Evolutionary conservation across 1,139 yeast genomes (phyloP), one percentile per base, ranked within the genome.

Genomic region (Diutina siamensis): DNA sequence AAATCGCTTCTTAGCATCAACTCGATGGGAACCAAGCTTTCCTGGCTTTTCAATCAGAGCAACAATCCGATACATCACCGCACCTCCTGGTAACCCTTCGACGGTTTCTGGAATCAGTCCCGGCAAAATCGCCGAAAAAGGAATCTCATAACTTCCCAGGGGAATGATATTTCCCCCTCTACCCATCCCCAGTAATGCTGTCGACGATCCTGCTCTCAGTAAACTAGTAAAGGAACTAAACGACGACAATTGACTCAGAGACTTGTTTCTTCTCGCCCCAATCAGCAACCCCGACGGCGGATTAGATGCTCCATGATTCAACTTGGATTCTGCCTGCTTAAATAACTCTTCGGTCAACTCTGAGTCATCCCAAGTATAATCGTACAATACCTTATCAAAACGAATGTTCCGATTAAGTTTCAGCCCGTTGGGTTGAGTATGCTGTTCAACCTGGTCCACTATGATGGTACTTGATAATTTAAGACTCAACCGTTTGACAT

Each of bases 141-240:
- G 97, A 54, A 92, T 76, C 57, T 86, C 95, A 59, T 92, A 88
- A 59, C 86, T 87, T 1, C 98, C 98, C 51, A 72, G 78, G 0
- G 71, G 70, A 46, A 83, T 60, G 2, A 69, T 62, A 48, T 59
- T 25, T 7, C 28, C 10, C 28, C 44, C 27, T 8, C 44, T 46
- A 2, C 42, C 42, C 44, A 49, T 60, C 20, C 57, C 60, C 32
- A 45, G 18, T 10, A 48, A 19, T 35, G 40, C 45, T 2, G 50
- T 19, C 2, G 49, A 40, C 1, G 52, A 50, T 3, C 19, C 5
- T 7, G 15, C 9, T 17, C 28, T 36, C 18, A 20, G 21, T 15
- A 42, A 33, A 27, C n/a, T 15, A n/a, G 36, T 31, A 2, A 20
- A 20, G 27, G 20, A 31, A 4, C 48, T 51, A n/a, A 50, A 44